Evolutionary conservation across 768 basidiomycete genomes (phyloP).

Genomic region (Gloeostereum incarnatum): DNA sequence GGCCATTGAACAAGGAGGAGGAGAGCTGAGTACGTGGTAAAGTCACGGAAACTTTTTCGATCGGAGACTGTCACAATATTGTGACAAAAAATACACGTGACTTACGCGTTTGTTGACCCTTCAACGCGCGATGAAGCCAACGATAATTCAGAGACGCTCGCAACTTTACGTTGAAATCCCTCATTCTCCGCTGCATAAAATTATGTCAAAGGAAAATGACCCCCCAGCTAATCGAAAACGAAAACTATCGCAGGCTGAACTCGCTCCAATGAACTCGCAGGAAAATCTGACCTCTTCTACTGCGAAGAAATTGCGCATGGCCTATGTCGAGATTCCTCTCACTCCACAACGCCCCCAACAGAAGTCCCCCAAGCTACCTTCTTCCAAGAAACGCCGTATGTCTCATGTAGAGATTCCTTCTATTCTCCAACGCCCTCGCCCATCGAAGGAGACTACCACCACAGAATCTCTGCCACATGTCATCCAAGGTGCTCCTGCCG

Average conservation of each 20-base stretch:
- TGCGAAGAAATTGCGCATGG: too few species aligned
- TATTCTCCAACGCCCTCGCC: conserved; percentile 11
- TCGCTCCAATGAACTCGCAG: too few species aligned
- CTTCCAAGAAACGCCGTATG: too few species aligned
- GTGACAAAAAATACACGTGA: neutral
- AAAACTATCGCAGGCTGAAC: conserved; percentile 7
- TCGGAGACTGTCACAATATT: neutral
- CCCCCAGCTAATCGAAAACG: too few species aligned
- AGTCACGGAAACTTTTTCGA: neutral
- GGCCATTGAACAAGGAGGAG: conserved; percentile 41
- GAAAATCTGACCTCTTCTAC: too few species aligned
- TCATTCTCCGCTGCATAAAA: conserved; percentile 28
- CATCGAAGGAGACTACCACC: too few species aligned
- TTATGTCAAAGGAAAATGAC: too few species aligned
- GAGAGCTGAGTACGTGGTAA: conserved; percentile 1
- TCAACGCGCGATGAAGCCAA: conserved; percentile 5
- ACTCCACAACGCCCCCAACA: too few species aligned
- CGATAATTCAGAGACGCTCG: conserved; percentile 29
- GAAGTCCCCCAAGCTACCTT: too few species aligned
- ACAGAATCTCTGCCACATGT: too few species aligned
- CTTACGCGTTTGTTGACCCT: neutral
- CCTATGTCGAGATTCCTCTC: too few species aligned
- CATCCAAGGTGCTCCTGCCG: too few species aligned
- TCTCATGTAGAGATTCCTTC: neutral
- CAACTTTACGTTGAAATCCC: conserved; percentile 57